phyloP scores from a whole-genome alignment of 176 grass and related monocot genomes.

The maize (Zea mays) region Zm-B73-REFERENCE-NAM-5.0 NC_050102.1:137510501-137511000 shows the following conservation, averaged over 20 bases:
- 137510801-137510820: constrained; percentile 60
- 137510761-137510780: constrained; percentile 93
- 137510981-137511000: constrained; percentile 16
- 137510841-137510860: not conserved
- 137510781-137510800: constrained; percentile 75
- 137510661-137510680: too few relatives aligned
- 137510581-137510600: not conserved
- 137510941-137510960: not conserved
- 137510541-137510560: constrained; percentile 10
- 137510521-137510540: constrained; percentile 57
- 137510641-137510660: not conserved
- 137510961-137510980: not conserved
- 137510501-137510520: constrained; percentile 92
- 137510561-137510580: not conserved
- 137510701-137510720: constrained; percentile 46
- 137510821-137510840: not conserved
- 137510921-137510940: not conserved
- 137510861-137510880: not conserved
- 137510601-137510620: not conserved
- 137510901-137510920: constrained; percentile 24
- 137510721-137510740: constrained; percentile 95
- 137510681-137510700: not conserved
- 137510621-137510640: not conserved
- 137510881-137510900: constrained; percentile 10
- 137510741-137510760: constrained; percentile 87